phyloP scores from a whole-genome alignment of 2,329 filamentous ascomycete species.

The Zymoseptoria passerinii region DNA sequence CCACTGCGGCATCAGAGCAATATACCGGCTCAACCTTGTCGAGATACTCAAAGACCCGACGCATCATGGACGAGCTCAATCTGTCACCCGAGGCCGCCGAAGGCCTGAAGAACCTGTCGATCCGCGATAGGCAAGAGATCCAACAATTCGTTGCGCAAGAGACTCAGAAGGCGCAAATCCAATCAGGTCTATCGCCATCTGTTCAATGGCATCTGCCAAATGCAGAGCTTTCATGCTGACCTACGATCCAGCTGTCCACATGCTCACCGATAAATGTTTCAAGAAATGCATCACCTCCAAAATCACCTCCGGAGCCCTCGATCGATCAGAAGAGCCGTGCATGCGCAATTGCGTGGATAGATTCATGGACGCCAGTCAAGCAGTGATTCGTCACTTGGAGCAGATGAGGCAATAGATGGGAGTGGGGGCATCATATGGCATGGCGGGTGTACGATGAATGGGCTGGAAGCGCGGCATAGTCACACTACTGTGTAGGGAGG shows the following conservation, averaged over 20 bases:
- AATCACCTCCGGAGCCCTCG: slow-evolving; percentile 64
- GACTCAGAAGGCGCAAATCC: slow-evolving; percentile 71
- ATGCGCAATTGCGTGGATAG: slow-evolving; percentile 88
- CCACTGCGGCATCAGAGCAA: background rate
- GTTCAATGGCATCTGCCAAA: background rate
- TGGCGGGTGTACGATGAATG: background rate
- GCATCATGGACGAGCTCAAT: slow-evolving; percentile 22
- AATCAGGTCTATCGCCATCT: slow-evolving; percentile 30
- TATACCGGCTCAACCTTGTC: background rate
- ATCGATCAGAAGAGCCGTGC: slow-evolving; percentile 71
- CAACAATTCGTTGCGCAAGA: slow-evolving; percentile 79
- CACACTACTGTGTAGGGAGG: background rate
- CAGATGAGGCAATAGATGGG: slow-evolving; percentile 35
- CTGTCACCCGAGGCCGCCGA: slow-evolving; percentile 21
- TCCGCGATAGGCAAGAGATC: slow-evolving; percentile 61
- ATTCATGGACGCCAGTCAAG: slow-evolving; percentile 80
- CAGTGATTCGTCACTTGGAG: slow-evolving; percentile 80
- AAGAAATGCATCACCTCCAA: slow-evolving; percentile 78
- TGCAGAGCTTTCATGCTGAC: background rate
- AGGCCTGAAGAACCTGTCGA: slow-evolving; percentile 22
- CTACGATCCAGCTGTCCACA: slow-evolving; percentile 9
- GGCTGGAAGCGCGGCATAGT: background rate
- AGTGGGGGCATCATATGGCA: background rate
- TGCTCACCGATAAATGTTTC: slow-evolving; percentile 56
- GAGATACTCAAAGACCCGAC: background rate